A percentile compares a stretch with the other conserved stretches of the same genome.
phyloP scores from a whole-genome alignment of 371 early-diverging fungal species.

The Basidiobolus meristosporus region DNA sequence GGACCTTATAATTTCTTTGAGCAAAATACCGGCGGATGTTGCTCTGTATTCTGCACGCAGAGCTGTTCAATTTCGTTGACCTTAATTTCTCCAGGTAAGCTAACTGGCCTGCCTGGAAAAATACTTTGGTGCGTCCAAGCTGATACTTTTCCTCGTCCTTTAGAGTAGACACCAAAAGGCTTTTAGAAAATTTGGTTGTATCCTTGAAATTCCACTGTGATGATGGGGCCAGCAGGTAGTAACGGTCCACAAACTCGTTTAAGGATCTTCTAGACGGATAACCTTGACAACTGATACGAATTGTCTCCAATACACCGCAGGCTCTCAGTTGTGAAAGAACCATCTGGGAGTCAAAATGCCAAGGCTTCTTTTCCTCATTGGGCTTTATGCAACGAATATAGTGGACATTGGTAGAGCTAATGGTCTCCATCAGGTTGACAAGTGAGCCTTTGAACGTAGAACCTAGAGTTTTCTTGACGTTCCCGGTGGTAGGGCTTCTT shows the following conservation, averaged over 20 bases:
- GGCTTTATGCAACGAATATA: conserved; percentile 98
- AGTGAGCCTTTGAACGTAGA: conserved; percentile 70
- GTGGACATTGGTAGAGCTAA: conserved; percentile 81
- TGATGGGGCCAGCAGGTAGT: conserved; percentile 31
- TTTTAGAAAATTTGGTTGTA: conserved; percentile 25
- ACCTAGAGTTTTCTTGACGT: conserved; percentile 84
- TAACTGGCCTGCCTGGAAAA: conserved; percentile 91
- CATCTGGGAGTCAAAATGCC: conserved; percentile 79
- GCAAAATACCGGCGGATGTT: too few species aligned
- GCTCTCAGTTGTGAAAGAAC: conserved; percentile 93
- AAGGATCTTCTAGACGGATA: conserved; percentile 90
- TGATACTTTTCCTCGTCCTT: conserved; percentile 74
- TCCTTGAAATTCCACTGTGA: too few species aligned
- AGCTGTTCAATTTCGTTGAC: too few species aligned
- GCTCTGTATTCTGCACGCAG: too few species aligned
- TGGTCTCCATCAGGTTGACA: conserved; percentile 83
- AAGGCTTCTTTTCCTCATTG: conserved; percentile 79
- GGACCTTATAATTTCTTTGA: too few species aligned
- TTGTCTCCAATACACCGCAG: conserved; percentile 99
- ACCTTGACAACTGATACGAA: conserved; percentile 96
- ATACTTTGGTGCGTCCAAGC: conserved; percentile 93
- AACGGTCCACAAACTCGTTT: conserved; percentile 83
- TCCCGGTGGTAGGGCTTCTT: conserved; percentile 36
- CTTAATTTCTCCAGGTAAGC: too few species aligned
- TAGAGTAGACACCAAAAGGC: conserved; percentile 50